A percentile compares a stretch with the other conserved stretches of the same genome.
Conservation (phyloP, 106 monocot species). For the Allium cepa region DNA sequence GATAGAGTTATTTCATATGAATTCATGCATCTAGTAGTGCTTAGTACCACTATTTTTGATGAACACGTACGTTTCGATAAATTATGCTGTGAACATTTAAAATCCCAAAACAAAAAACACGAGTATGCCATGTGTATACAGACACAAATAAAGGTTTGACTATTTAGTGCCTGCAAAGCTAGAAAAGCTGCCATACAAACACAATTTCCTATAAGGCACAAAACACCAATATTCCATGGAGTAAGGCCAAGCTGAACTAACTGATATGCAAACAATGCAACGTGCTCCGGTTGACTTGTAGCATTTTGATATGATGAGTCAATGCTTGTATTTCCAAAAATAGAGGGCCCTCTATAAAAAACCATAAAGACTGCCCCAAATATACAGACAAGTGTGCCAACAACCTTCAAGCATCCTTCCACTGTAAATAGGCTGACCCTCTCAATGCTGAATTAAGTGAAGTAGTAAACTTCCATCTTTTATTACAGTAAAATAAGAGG, state of each 20-base stretch:
- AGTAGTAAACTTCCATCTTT: background rate
- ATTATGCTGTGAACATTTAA: background rate
- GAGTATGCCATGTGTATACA: background rate
- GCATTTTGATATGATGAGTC: slow-evolving; percentile 16
- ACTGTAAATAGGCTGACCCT: slow-evolving; percentile 41
- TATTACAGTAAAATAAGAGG: too few species aligned
- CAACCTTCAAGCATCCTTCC: slow-evolving; percentile 56
- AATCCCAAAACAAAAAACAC: too few species aligned
- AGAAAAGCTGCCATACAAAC: slow-evolving; percentile 82
- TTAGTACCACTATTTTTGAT: too few species aligned
- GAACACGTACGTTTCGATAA: background rate
- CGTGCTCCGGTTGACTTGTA: background rate
- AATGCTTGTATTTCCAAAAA: slow-evolving; percentile 25
- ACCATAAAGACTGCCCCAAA: slow-evolving; percentile 70
- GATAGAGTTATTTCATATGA: too few species aligned
- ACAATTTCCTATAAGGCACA: slow-evolving; percentile 90
- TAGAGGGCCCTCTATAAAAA: slow-evolving; percentile 63
- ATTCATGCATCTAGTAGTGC: too few species aligned
- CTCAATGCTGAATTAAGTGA: slow-evolving; percentile 49
- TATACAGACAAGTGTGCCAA: slow-evolving; percentile 56
- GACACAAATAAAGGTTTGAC: background rate
- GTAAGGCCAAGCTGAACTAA: slow-evolving; percentile 12
- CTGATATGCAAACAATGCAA: slow-evolving; percentile 4
- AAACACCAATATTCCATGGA: slow-evolving; percentile 65
- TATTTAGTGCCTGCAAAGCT: slow-evolving; percentile 58